A percentile compares a stretch with the other conserved stretches of the same genome.
These are phyloP conservation scores for Xeromyces bisporus DNA, from an alignment of 495 filamentous ascomycete species.

Conservation along the genomic window DNA sequence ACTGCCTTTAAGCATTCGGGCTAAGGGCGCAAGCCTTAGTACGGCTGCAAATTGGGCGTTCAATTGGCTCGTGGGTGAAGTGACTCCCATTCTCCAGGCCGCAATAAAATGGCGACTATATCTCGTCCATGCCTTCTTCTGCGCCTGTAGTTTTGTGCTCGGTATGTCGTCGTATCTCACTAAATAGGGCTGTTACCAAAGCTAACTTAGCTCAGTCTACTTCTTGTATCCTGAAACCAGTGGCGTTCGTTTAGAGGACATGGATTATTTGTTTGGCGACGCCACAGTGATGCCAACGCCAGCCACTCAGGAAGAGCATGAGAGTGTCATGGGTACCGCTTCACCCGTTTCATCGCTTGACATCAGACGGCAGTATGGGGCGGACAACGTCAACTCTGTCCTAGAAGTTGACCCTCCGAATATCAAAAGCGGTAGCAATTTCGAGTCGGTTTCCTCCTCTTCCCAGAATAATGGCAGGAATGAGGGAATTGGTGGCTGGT, in stretches of 20 bases:
- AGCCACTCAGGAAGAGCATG: slow-evolving; percentile 50
- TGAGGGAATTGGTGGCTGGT: slow-evolving; percentile 54
- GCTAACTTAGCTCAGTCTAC: slow-evolving; percentile 50
- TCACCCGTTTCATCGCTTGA: slow-evolving; percentile 71
- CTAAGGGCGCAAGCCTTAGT: slow-evolving; percentile 92
- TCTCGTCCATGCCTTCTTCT: slow-evolving; percentile 92
- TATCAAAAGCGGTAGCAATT: slow-evolving; percentile 24
- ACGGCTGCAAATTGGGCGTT: slow-evolving; percentile 97
- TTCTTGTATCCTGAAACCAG: slow-evolving; percentile 95
- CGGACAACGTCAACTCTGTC: slow-evolving; percentile 49
- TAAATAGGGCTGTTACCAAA: slow-evolving; percentile 1
- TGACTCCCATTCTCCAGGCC: slow-evolving; percentile 85
- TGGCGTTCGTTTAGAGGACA: slow-evolving; percentile 88
- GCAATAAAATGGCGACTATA: slow-evolving; percentile 87
- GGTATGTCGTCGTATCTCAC: slow-evolving; percentile 41
- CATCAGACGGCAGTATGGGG: slow-evolving; percentile 39
- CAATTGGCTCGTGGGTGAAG: slow-evolving; percentile 90
- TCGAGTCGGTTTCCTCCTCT: slow-evolving; percentile 24
- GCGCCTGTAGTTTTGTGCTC: slow-evolving; percentile 86
- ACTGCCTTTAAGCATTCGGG: slow-evolving; percentile 86
- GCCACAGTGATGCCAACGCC: slow-evolving; percentile 63
- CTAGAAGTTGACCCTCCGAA: slow-evolving; percentile 57
- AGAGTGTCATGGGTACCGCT: slow-evolving; percentile 49
- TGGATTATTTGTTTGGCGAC: slow-evolving; percentile 83
- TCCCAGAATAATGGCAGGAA: slow-evolving; percentile 15